Evolutionary conservation across 2,329 filamentous ascomycete genomes (phyloP), one percentile per base, ranked within the genome.

Genomic region (Sporothrix luriei): DNA sequence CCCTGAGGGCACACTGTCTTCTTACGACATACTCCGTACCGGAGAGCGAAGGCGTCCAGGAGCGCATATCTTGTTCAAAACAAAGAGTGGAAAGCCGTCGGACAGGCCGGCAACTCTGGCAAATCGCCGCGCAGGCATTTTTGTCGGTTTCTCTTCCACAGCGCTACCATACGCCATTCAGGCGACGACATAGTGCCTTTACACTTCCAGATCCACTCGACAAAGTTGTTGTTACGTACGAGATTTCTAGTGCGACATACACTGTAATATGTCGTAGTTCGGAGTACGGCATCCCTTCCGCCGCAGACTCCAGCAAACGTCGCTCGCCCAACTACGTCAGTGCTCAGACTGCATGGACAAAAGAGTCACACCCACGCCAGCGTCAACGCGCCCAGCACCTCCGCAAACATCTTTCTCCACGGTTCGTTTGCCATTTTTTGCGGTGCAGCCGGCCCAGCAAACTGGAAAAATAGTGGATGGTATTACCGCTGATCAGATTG

Each of bases 181-280:
- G 13, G 38, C 57, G 19, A n/a, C 55, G 33, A 24, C 38, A 38
- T 21, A 62, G 57, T 21, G 38, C 21, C 64, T 49, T 33, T 26
- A n/a, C 46, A 24, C 48, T 24, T 46, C 65, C 49, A 43, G 26
- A 14, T 48, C 43, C 52, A 19, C 66, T n/a, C 52, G 29, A 11
- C 24, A 26, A 26, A 13, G 51, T 70, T 74, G 48, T 52, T 72
- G 49, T 77, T 77, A 77, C 74, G 76, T 78, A 77, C 77, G 71
- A 68, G 16, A 13, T 59, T 59, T 51, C 54, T 24, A 52, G 24
- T 33, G 9, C 33, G 52, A 40, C 66, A 52, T 59, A 54, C 52
- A 7, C 33, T 33, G 33, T 33, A 33, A 33, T 33, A 33, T 33
- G 33, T 33, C 33, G 33, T 33, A 33, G 6, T 21, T n/a, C n/a